Percentiles rank a stretch among this genome's conserved stretches.
phyloP scores from a whole-genome alignment of 208 protist species.

The Strigomonas culicis region DNA sequence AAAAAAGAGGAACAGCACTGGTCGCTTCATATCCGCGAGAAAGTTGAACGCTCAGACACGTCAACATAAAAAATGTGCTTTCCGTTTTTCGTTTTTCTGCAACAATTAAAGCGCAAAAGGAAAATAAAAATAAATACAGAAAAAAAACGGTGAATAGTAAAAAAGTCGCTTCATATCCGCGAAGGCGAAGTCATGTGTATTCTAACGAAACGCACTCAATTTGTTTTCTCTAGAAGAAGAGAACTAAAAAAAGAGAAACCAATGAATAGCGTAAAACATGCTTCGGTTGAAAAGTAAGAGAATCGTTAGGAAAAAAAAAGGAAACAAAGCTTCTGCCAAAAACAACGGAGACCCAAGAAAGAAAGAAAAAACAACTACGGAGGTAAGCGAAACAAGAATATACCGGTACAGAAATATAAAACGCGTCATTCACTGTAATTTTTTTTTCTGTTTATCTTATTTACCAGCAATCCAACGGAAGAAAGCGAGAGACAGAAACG shows the following conservation, averaged over 20 bases:
- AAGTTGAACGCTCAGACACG: no score
- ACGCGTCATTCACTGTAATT: conserved; percentile 3
- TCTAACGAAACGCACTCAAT: no score
- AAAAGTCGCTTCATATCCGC: conserved; percentile 13
- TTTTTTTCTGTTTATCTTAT: conserved; percentile 10
- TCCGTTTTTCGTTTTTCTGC: not conserved
- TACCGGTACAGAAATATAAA: conserved; percentile 6
- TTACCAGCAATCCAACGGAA: not conserved
- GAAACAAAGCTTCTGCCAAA: conserved; percentile 6
- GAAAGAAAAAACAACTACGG: conserved; percentile 4
- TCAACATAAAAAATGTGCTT: not conserved
- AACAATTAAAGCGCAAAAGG: not conserved
- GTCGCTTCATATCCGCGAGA: conserved; percentile 38
- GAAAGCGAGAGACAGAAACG: not conserved
- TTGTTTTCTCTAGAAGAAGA: conserved; percentile 9
- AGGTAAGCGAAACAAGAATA: conserved; percentile 1
- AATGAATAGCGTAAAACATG: not conserved
- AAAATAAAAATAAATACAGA: conserved; percentile 9
- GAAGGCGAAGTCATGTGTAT: no score
- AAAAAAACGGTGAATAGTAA: conserved; percentile 10
- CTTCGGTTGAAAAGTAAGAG: not conserved
- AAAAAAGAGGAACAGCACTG: conserved; percentile 1
- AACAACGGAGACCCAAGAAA: conserved; percentile 5
- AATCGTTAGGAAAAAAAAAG: not conserved
- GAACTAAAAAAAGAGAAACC: conserved; percentile 10